Conservation (phyloP, 2,329 filamentous ascomycete genomes). For the Berkeleyomyces rouxiae region DNA sequence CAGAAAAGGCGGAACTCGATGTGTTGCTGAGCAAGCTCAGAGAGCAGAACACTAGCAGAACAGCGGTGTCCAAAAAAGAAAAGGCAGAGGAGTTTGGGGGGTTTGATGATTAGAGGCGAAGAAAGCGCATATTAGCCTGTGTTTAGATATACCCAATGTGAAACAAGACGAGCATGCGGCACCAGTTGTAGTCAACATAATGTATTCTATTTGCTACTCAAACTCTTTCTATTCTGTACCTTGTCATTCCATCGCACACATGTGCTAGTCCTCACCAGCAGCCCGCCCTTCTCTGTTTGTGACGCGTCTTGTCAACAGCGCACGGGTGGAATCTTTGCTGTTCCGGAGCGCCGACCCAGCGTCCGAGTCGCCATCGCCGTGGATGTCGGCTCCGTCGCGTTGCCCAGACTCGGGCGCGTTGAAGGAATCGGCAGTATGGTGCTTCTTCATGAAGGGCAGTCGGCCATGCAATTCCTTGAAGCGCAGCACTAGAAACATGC, state of each 20-base stretch:
- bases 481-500: slow-evolving; percentile 45
- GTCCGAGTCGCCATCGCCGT: neutral
- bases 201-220: neutral
- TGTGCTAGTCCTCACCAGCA: neutral
- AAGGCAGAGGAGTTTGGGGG: slow-evolving; percentile 40
- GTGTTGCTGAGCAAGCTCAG: slow-evolving; percentile 49
- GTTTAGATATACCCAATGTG: slow-evolving; percentile 3
- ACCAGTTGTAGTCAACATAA: neutral
- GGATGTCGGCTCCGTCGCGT: neutral
- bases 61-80: slow-evolving; percentile 18
- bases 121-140: neutral
- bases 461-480: slow-evolving; percentile 38
- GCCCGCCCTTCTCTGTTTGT: neutral
- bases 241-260: neutral
- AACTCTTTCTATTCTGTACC: neutral
- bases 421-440: neutral
- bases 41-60: slow-evolving; percentile 33
- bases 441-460: slow-evolving; percentile 10
- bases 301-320: slow-evolving; percentile 6
- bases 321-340: slow-evolving; percentile 11
- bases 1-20: slow-evolving; percentile 45
- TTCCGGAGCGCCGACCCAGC: neutral
- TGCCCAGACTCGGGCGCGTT: neutral
- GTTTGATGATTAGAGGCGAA: slow-evolving; percentile 31
- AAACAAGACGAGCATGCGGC: neutral